phyloP scores from a whole-genome alignment of 768 basidiomycete genomes.

The Lentinus tigrinus region DNA sequence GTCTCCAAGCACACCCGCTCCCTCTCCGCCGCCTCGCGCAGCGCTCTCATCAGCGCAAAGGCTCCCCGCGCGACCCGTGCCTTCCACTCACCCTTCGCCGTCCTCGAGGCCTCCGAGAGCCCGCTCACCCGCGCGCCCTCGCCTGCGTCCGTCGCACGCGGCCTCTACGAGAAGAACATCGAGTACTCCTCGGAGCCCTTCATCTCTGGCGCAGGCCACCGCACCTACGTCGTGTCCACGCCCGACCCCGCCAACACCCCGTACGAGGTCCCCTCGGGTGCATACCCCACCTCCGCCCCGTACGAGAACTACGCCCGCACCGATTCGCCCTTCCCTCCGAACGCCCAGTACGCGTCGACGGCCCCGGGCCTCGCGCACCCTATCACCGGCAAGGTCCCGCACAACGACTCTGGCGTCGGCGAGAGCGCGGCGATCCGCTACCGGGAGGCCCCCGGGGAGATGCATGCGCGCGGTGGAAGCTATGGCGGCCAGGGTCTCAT shows the following conservation, averaged over 20 bases:
- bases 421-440: constrained; percentile 47
- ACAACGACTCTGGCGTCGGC: constrained; percentile 44
- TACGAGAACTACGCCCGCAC: constrained; percentile 44
- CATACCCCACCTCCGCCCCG: constrained; percentile 38
- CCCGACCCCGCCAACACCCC: constrained; percentile 61
- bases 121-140: constrained; percentile 34
- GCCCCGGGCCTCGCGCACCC: constrained; percentile 42
- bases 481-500: constrained; percentile 42
- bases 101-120: constrained; percentile 40
- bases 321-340: constrained; percentile 37
- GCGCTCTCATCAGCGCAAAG: background rate
- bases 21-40: constrained; percentile 24
- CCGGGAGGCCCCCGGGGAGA: constrained; percentile 43
- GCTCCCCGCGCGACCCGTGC: constrained; percentile 38
- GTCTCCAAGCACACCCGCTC: constrained; percentile 29
- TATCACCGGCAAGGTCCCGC: constrained; percentile 41
- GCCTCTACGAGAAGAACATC: constrained; percentile 61
- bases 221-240: constrained; percentile 72
- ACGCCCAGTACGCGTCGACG: constrained; percentile 39
- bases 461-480: constrained; percentile 42
- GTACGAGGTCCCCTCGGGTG: constrained; percentile 73
- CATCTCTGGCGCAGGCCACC: constrained; percentile 43
- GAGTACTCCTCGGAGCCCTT: constrained; percentile 52
- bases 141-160: constrained; percentile 18
- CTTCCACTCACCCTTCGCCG: constrained; percentile 67